phyloP scores from a whole-genome alignment of 2,329 filamentous ascomycete genomes.

The Neurospora sp. region DNA sequence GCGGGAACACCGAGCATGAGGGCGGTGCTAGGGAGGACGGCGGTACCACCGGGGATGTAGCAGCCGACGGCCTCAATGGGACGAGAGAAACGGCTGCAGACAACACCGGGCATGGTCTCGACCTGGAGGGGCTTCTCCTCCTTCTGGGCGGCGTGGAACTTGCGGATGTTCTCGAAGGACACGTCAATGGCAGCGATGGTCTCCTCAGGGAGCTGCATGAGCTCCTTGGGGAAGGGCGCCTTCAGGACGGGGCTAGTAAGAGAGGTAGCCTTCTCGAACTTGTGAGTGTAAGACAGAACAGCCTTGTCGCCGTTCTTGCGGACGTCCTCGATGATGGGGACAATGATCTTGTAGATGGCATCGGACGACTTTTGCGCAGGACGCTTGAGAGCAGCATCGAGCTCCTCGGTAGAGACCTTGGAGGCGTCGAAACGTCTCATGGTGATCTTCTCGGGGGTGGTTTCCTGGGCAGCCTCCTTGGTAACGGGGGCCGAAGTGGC shows the following conservation, averaged over 20 bases:
- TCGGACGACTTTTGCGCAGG: conserved; percentile 95
- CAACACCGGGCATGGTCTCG: conserved; percentile 95
- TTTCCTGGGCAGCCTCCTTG: conserved; percentile 29
- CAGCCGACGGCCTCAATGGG: conserved; percentile 94
- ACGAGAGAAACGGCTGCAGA: conserved; percentile 85
- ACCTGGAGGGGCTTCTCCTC: conserved; percentile 74
- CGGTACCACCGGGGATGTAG: conserved; percentile 92
- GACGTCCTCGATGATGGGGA: conserved; percentile 84
- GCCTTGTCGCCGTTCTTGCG: conserved; percentile 76
- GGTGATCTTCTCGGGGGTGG: conserved; percentile 47
- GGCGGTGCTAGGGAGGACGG: conserved; percentile 91
- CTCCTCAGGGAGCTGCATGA: conserved; percentile 79
- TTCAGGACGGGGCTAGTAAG: conserved; percentile 80
- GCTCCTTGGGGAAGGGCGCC: conserved; percentile 72
- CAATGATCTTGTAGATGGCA: conserved; percentile 80
- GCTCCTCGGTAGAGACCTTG: conserved; percentile 50
- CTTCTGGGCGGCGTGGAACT: conserved; percentile 86
- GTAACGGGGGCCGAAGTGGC: conserved; percentile 26
- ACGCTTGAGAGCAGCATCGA: conserved; percentile 68
- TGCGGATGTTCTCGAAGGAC: conserved; percentile 87
- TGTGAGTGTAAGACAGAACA: conserved; percentile 87
- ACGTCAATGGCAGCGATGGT: conserved; percentile 87
- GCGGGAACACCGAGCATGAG: conserved; percentile 97
- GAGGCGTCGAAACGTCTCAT: conserved; percentile 73
- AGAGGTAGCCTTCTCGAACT: conserved; percentile 92